Conservation (phyloP, 2,329 filamentous ascomycete genomes). For the Lachnellula subtilissima region DNA sequence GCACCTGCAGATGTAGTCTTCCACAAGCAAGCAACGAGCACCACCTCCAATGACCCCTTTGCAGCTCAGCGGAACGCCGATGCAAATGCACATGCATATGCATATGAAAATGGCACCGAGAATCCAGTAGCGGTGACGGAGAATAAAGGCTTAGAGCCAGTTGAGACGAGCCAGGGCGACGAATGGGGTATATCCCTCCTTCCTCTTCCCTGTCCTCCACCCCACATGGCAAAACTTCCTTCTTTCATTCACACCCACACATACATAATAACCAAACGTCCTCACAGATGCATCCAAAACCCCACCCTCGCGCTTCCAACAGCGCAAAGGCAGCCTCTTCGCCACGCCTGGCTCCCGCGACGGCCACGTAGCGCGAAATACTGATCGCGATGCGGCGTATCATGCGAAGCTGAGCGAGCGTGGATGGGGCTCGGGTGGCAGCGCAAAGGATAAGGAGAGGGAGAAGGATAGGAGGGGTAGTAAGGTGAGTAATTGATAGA, state of each 20-base stretch:
- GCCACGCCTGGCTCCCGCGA: conserved; percentile 61
- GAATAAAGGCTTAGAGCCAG: too few species aligned
- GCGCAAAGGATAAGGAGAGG: conserved; percentile 1
- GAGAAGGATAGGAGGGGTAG: conserved; percentile 5
- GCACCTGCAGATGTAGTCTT: too few species aligned
- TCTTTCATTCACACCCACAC: not conserved
- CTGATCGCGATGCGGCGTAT: conserved; percentile 48
- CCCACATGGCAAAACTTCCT: not conserved
- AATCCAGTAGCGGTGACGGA: too few species aligned
- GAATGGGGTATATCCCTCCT: conserved; percentile 8
- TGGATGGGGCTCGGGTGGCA: conserved; percentile 9
- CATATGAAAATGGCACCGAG: too few species aligned
- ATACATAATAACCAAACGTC: not conserved
- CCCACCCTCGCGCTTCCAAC: conserved; percentile 63
- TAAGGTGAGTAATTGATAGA: too few species aligned
- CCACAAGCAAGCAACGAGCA: too few species aligned
- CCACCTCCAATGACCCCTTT: too few species aligned
- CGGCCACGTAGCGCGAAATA: conserved; percentile 57
- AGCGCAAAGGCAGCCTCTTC: conserved; percentile 64
- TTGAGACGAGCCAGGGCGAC: not conserved
- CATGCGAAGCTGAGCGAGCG: conserved; percentile 55
- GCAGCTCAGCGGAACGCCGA: too few species aligned
- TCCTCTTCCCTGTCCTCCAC: not conserved
- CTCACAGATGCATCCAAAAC: conserved; percentile 59
- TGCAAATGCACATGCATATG: too few species aligned